phyloP scores from a whole-genome alignment of 495 filamentous ascomycete species.

The Cercophora scortea region DNA sequence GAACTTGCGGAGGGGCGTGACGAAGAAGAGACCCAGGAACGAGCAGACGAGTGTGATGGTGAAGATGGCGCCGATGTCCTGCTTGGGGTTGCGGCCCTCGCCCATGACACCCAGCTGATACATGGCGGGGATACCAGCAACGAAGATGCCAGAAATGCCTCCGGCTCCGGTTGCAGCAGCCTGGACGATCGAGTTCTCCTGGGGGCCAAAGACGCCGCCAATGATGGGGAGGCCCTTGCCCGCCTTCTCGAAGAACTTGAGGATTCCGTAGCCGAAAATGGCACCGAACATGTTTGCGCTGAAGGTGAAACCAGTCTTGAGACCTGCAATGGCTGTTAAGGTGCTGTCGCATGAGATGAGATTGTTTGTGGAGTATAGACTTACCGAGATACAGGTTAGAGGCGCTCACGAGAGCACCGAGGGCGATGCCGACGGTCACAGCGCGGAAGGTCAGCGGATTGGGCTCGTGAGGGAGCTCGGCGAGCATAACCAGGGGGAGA shows the following conservation, averaged over 20 bases:
- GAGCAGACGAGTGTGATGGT: constrained; percentile 54
- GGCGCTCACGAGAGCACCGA: constrained; percentile 54
- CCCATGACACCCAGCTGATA: constrained; percentile 49
- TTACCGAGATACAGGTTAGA: constrained; percentile 58
- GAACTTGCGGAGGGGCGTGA: constrained; percentile 59
- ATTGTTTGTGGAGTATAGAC: constrained; percentile 1
- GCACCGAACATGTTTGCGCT: constrained; percentile 51
- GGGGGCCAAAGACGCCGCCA: constrained; percentile 54
- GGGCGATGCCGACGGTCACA: constrained; percentile 46
- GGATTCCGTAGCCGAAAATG: constrained; percentile 59
- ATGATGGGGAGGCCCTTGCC: constrained; percentile 48
- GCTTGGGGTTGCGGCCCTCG: constrained; percentile 35
- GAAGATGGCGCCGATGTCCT: constrained; percentile 51
- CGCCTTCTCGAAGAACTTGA: constrained; percentile 43
- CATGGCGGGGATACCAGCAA: constrained; percentile 56
- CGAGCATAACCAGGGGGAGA: constrained; percentile 38
- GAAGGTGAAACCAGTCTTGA: constrained; percentile 62
- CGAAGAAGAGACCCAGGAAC: constrained; percentile 65
- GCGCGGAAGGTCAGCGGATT: constrained; percentile 52
- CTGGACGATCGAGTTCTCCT: constrained; percentile 61
- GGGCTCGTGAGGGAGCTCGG: constrained; percentile 31
- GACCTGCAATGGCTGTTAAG: constrained; percentile 20
- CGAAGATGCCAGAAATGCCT: constrained; percentile 55
- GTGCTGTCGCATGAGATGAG: background rate
- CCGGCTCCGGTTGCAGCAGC: constrained; percentile 56